Conservation (phyloP, 2,329 filamentous ascomycete species). For the Cladosporium sphaerospermum region DNA sequence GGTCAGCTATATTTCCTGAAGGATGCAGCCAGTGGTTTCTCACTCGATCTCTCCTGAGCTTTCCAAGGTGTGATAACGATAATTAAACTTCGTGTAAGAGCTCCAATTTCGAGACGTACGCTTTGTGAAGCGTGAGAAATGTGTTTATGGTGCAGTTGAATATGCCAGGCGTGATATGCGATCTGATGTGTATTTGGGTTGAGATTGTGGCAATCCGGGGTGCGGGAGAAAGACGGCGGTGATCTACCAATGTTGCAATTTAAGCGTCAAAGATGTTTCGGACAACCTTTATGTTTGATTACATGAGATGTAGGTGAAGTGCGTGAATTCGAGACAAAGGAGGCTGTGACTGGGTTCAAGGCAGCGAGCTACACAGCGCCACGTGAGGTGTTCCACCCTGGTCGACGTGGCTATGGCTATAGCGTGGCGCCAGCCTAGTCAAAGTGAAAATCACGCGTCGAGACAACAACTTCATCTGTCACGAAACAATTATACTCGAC, state of each 20-base stretch:
- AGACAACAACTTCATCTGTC: no score
- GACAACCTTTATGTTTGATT: neutral
- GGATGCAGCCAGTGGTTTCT: no score
- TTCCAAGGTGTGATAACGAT: no score
- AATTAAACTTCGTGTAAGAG: no score
- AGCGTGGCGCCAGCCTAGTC: neutral
- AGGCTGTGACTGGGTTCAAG: slow-evolving; percentile 3
- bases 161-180: no score
- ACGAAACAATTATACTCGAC: no score
- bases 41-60: no score
- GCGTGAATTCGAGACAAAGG: slow-evolving; percentile 9
- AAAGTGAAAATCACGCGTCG: neutral
- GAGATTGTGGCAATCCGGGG: neutral
- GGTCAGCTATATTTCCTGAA: no score
- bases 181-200: no score
- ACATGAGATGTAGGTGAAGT: neutral
- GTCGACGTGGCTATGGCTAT: neutral
- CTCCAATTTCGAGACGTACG: no score
- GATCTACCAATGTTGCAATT: neutral
- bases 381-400: slow-evolving; percentile 6
- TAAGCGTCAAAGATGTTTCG: neutral
- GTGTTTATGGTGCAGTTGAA: no score
- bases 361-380: slow-evolving; percentile 5
- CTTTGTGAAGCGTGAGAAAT: no score
- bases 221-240: neutral